Conservation (phyloP, 2,329 filamentous ascomycete genomes). For the Aspergillus flavus region DNA sequence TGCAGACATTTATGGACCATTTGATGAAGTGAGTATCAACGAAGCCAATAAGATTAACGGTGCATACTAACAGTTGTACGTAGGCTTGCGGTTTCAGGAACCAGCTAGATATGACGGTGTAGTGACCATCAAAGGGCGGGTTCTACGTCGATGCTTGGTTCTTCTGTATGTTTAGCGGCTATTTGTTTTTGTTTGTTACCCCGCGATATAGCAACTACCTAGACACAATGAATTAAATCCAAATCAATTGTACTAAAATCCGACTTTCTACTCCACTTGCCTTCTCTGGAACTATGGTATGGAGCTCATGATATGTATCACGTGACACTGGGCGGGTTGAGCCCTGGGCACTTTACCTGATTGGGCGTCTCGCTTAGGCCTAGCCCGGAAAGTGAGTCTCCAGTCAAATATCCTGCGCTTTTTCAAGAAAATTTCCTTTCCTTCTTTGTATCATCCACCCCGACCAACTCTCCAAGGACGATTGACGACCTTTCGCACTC, state of each 20-base stretch:
- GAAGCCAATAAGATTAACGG: neutral
- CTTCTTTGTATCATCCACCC: constrained; percentile 34
- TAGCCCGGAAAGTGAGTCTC: constrained; percentile 24
- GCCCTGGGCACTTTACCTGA: constrained; percentile 27
- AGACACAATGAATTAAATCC: constrained; percentile 33
- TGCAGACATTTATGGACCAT: constrained; percentile 99
- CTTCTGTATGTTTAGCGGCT: constrained; percentile 47
- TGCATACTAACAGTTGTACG: constrained; percentile 29
- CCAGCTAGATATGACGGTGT: constrained; percentile 45
- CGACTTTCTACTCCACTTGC: neutral
- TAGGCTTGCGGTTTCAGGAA: constrained; percentile 55
- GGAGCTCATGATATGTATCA: constrained; percentile 11
- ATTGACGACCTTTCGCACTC: constrained; percentile 70
- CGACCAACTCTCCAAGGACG: constrained; percentile 51
- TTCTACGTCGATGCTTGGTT: constrained; percentile 34
- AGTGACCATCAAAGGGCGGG: constrained; percentile 38
- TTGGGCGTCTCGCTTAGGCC: constrained; percentile 34
- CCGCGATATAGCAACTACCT: constrained; percentile 33
- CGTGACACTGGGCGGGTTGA: constrained; percentile 21
- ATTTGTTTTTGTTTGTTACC: constrained; percentile 31
- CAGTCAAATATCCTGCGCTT: constrained; percentile 24
- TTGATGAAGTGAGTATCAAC: constrained; percentile 83
- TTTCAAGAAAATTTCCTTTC: constrained; percentile 25
- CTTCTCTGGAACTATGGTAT: neutral
- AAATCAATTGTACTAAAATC: constrained; percentile 5